Evolutionary conservation across 2,329 filamentous ascomycete genomes (phyloP), one percentile per base, ranked within the genome.

Genomic region (Calonectria henricotiae): DNA sequence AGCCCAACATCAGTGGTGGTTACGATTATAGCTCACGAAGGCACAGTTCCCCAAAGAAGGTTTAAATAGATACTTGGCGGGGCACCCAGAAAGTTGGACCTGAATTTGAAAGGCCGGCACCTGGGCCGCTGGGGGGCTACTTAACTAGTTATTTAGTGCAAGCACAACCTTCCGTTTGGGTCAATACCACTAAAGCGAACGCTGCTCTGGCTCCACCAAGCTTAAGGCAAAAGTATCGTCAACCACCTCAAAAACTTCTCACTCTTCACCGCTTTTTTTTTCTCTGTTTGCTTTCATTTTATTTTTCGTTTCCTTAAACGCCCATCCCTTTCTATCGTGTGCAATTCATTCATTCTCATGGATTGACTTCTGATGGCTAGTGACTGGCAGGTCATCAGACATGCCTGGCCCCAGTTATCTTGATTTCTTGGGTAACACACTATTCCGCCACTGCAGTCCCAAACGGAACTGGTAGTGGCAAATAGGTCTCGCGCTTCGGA

Each of bases 331-430:
- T 71, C 69, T 68, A 71, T 68, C 68, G 66, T 61, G 63, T 67
- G 12, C 23, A 17, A 39, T 63, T 62, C 68, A 68, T 67, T 76
- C 74, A 74, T 73, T 71, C 74, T 74, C 71, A 76, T 65, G 60
- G 62, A 66, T 71, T 70, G 66, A 44, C 49, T 70, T 71, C 67
- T 65, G 55, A 75, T 72, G 73, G 72, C 72, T 62, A 77, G 70
- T 71, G 32, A 44, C 68, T 32, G 49, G 63, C 66, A 60, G 58
- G 27, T 62, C 39, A 30, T 20, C 65, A 37, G 23, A 46, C 67
- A 65, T 64, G 65, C 67, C 66, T 70, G 41, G 60, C 58, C 67
- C 69, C 55, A 64, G 62, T 62, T 58, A 67, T 62, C 49, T 62
- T 54, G 58, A 69, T 67, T 20, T 60, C 54, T 49, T 44, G 61